A percentile compares a stretch with the other conserved stretches of the same genome.
These are phyloP conservation scores for Ceratobasidium sp. DNA, from an alignment of 1,284 basidiomycete genomes.

Conservation along the genomic window DNA sequence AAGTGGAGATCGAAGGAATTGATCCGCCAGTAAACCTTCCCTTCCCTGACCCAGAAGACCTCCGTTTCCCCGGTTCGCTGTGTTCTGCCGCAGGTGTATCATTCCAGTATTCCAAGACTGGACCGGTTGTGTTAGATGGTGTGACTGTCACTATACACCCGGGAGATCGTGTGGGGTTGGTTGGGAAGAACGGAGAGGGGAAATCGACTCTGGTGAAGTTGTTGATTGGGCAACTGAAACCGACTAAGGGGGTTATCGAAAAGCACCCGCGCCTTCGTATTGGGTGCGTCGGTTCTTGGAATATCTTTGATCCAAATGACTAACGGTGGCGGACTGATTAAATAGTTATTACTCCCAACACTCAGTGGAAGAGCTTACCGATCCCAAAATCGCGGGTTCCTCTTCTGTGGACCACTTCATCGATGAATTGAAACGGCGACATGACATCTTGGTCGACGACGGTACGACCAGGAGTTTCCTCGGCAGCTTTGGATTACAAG, in stretches of 20 bases:
- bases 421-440: constrained; percentile 54
- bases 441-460: constrained; percentile 57
- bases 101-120: constrained; percentile 59
- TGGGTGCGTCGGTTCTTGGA: constrained; percentile 55
- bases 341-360: constrained; percentile 66
- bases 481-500: constrained; percentile 66
- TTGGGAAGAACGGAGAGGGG: constrained; percentile 69
- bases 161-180: constrained; percentile 69
- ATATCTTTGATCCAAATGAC: constrained; percentile 54
- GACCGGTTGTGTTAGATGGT: constrained; percentile 63
- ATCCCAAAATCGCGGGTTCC: constrained; percentile 53
- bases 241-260: constrained; percentile 68
- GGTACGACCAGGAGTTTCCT: constrained; percentile 63
- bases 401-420: constrained; percentile 63
- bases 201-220: constrained; percentile 70
- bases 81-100: constrained; percentile 66
- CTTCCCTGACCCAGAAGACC: constrained; percentile 64
- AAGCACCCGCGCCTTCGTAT: constrained; percentile 71
- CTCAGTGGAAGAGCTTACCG: constrained; percentile 66
- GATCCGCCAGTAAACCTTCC: constrained; percentile 65
- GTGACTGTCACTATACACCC: constrained; percentile 71
- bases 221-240: constrained; percentile 66
- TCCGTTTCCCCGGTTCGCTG: constrained; percentile 68
- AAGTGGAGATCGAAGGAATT: constrained; percentile 64
- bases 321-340: constrained; percentile 46